These are phyloP conservation scores for Vitis hybrid DNA, from an alignment of 177 flowering plant genomes.

Conservation along the genomic window DNA sequence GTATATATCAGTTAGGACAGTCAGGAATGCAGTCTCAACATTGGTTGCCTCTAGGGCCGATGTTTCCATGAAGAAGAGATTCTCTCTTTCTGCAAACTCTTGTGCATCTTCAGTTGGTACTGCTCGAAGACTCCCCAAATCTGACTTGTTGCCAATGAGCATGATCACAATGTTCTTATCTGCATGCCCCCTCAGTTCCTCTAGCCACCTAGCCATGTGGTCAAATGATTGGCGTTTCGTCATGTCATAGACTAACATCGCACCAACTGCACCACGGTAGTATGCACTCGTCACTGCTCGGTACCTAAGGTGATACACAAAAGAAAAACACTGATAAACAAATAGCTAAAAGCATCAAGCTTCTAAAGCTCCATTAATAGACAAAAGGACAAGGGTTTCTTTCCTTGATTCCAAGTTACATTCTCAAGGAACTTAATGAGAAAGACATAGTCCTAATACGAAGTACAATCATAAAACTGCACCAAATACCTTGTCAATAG, in stretches of 20 bases:
- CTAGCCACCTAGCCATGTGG: slow-evolving; percentile 37
- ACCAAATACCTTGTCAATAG: too few species aligned
- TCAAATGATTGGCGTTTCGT: slow-evolving; percentile 37
- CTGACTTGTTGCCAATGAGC: slow-evolving; percentile 37
- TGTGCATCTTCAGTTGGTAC: slow-evolving; percentile 36
- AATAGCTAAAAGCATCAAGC: background rate
- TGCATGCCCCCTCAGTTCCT: slow-evolving; percentile 37
- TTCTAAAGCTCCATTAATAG: background rate
- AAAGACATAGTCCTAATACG: too few species aligned
- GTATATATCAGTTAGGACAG: slow-evolving; percentile 28
- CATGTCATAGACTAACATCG: slow-evolving; percentile 38
- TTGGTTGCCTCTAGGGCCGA: slow-evolving; percentile 35
- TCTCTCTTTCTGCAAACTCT: slow-evolving; percentile 36
- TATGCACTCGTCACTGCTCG: slow-evolving; percentile 41
- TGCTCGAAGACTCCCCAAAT: slow-evolving; percentile 31
- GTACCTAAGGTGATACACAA: slow-evolving; percentile 18
- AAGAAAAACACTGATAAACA: background rate
- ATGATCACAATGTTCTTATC: slow-evolving; percentile 34
- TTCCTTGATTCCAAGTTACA: too few species aligned
- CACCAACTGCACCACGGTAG: slow-evolving; percentile 37
- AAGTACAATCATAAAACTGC: too few species aligned
- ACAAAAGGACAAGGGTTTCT: background rate
- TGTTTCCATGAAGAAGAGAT: slow-evolving; percentile 39
- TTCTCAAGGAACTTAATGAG: too few species aligned
- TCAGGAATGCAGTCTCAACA: slow-evolving; percentile 33